Conservation (phyloP, 139 green algal species). For the Coelastrella sp. region DNA sequence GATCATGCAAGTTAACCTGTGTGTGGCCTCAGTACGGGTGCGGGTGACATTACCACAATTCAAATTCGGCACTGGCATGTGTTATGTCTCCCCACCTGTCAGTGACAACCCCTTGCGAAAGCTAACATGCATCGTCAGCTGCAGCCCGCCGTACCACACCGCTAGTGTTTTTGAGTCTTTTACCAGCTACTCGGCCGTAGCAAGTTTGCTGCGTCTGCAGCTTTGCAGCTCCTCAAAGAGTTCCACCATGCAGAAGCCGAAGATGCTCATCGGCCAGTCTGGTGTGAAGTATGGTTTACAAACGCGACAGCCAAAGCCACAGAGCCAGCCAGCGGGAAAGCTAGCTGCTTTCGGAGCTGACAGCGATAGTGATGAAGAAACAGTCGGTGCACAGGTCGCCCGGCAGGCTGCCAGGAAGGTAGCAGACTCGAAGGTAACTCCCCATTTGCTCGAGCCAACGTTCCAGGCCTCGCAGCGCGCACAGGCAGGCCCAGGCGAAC, state of each 20-base stretch:
- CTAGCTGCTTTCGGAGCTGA: conserved; percentile 73
- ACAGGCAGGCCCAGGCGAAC: no score
- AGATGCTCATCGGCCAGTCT: conserved; percentile 68
- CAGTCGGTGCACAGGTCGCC: conserved; percentile 67
- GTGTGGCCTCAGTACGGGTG: no score
- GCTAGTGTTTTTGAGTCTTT: background rate
- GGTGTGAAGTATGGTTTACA: conserved; percentile 87
- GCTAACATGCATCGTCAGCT: background rate
- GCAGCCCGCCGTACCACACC: background rate
- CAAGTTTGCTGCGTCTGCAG: background rate
- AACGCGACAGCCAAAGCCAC: conserved; percentile 42
- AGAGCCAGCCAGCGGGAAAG: conserved; percentile 17
- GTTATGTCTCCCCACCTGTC: no score
- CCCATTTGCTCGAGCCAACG: background rate
- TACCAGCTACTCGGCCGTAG: background rate
- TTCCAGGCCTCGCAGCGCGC: background rate
- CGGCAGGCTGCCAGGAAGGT: conserved; percentile 79
- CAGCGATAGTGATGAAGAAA: conserved; percentile 69
- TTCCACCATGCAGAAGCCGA: conserved; percentile 43
- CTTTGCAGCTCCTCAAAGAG: background rate
- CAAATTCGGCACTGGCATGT: no score
- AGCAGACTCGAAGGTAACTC: conserved; percentile 66
- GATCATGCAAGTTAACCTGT: no score
- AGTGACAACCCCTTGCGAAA: no score
- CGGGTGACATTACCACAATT: no score